Base-by-base conservation (phyloP, 768 basidiomycete species). In the Sarcomyxa edulis region DNA sequence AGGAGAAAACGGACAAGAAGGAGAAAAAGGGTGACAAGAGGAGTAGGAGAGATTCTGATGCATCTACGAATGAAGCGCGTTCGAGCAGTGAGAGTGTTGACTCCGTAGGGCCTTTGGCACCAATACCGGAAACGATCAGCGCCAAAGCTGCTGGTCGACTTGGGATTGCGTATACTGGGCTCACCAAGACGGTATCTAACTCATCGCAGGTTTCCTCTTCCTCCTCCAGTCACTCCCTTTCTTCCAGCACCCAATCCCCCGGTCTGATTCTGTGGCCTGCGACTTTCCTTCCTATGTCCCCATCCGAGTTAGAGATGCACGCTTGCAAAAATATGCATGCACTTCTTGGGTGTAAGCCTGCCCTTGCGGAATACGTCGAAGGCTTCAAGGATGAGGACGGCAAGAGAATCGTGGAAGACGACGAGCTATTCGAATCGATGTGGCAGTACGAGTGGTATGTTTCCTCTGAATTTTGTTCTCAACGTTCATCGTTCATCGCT, bases 251-350 rank as follows among this genome's bases (percentile, higher is more conserved):
- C 0, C 82, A 84, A 52, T 78, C 78, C 2, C 70, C 79, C 5
- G 84, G 85, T 1, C 56, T 87, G 6, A 51, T 86, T 16, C 58
- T 84, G 23, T 74, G 64, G 68, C 78, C 74, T 6, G 59, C 67
- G 18, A 75, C 71, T 5, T 82, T 81, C 53, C 62, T 85, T 32
- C 72, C 80, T 1, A 60, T 81, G 47, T 39, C 66, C 1, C 68
- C 82, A 16, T 51, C 55, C 3, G 83, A 84, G 51, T 62, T 87
- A 23, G 84, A 87, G 61, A 78, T 83, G 77, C 80, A 85, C 49
- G 69, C 76, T n/a, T 80, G 77, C 60, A 82, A 78, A 58, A 69
- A 79, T 50, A 59, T 85, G 34, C 80, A 87, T 51, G 68, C 69
- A 5, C 53, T 88, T 3, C 61, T 88, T 18, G 75, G 74, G 21